Conservation (phyloP, 192 early-diverging fungal genomes). For the Linderina pennispora region DNA sequence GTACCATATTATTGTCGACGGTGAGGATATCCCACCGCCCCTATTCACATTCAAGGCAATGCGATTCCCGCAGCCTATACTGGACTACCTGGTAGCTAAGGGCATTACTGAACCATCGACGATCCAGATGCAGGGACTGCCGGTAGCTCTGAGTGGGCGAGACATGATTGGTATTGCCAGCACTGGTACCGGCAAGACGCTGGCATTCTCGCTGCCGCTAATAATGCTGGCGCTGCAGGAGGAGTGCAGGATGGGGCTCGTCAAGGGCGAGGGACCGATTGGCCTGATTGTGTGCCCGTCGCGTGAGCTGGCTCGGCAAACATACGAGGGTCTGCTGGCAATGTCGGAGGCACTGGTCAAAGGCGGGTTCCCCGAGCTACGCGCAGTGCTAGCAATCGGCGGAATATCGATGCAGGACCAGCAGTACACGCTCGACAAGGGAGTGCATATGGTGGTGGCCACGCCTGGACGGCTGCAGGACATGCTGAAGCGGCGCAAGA, state of each 20-base stretch:
- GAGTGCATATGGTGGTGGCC: slow-evolving; percentile 92
- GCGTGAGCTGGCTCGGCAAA: slow-evolving; percentile 93
- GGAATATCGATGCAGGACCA: slow-evolving; percentile 93
- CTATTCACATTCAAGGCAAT: slow-evolving; percentile 79
- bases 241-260: slow-evolving; percentile 77
- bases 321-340: slow-evolving; percentile 72
- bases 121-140: slow-evolving; percentile 97
- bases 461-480: slow-evolving; percentile 94
- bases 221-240: slow-evolving; percentile 90
- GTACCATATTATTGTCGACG: slow-evolving; percentile 87
- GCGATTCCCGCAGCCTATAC: slow-evolving; percentile 74
- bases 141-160: slow-evolving; percentile 80
- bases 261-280: slow-evolving; percentile 84
- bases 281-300: slow-evolving; percentile 95
- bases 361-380: slow-evolving; percentile 65
- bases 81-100: slow-evolving; percentile 74
- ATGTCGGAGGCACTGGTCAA: slow-evolving; percentile 56
- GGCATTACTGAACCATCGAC: slow-evolving; percentile 87
- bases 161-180: slow-evolving; percentile 99
- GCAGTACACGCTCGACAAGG: slow-evolving; percentile 57
- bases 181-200: slow-evolving; percentile 95
- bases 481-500: slow-evolving; percentile 79
- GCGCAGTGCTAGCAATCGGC: slow-evolving; percentile 85
- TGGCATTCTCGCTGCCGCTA: slow-evolving; percentile 92
- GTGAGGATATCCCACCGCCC: slow-evolving; percentile 78